Evolutionary conservation across 192 early-diverging fungal genomes (phyloP).

Genomic region (Coemansia sp.): DNA sequence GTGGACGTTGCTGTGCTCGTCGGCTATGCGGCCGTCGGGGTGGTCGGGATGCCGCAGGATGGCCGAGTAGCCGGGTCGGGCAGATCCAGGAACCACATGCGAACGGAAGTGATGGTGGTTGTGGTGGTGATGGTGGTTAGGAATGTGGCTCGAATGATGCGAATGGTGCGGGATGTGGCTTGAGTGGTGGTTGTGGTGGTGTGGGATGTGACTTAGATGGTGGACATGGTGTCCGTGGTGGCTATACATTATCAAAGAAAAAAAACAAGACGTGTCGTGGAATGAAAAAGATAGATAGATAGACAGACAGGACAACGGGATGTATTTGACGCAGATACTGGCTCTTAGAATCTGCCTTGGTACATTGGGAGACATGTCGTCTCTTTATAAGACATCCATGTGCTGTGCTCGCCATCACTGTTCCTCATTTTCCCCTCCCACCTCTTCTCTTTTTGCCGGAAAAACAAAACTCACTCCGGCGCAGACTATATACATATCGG

Average conservation of each 20-base stretch:
- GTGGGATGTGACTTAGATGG: background rate
- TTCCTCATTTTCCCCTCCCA: background rate
- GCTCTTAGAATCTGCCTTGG: background rate
- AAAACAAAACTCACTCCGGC: background rate
- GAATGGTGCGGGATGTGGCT: conserved; percentile 17
- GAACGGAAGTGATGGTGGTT: conserved; percentile 17
- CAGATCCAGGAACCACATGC: conserved; percentile 26
- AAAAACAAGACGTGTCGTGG: too few species aligned
- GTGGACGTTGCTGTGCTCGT: conserved; percentile 22
- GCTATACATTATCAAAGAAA: conserved; percentile 1
- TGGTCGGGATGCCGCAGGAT: conserved; percentile 32
- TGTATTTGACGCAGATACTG: background rate
- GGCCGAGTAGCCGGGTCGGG: conserved; percentile 32
- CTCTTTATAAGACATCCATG: background rate
- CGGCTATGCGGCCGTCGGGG: conserved; percentile 15
- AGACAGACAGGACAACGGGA: background rate
- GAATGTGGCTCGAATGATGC: conserved; percentile 18
- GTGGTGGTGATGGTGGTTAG: conserved; percentile 15
- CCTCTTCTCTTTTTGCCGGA: background rate
- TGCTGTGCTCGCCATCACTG: background rate
- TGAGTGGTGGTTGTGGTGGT: conserved; percentile 25
- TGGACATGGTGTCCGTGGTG: conserved; percentile 15
- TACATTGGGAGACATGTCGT: background rate
- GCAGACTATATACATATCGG: background rate
- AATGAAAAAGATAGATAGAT: background rate